Percentiles rank a stretch among this genome's conserved stretches.
Conservation (phyloP, 768 basidiomycete genomes). For the Mycena kentingensis region DNA sequence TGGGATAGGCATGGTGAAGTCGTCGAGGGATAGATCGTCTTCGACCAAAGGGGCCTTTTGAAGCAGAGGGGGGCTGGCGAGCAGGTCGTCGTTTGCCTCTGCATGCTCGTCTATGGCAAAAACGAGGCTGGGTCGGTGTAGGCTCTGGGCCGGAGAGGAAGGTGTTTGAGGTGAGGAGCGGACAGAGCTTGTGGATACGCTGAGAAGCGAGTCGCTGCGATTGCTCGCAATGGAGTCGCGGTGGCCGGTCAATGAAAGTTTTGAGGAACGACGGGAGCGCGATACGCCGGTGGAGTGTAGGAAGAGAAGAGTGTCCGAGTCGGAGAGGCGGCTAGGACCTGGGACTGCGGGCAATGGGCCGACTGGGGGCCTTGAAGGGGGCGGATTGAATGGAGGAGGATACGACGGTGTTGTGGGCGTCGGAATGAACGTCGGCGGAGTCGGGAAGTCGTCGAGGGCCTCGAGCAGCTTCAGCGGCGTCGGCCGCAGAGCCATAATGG, state of each 20-base stretch:
- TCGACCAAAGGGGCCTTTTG: slow-evolving; percentile 18
- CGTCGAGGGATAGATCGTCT: slow-evolving; percentile 1
- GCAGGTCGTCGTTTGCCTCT: slow-evolving; percentile 15
- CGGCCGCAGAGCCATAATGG: background rate
- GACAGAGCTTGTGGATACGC: slow-evolving; percentile 9
- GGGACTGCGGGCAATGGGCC: slow-evolving; percentile 68
- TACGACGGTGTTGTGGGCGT: slow-evolving; percentile 36
- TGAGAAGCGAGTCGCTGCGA: slow-evolving; percentile 17
- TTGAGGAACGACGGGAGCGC: slow-evolving; percentile 34
- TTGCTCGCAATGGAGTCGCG: slow-evolving; percentile 24
- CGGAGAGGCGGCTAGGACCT: slow-evolving; percentile 58
- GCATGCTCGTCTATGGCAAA: slow-evolving; percentile 30
- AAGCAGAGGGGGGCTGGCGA: slow-evolving; percentile 18
- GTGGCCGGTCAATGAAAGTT: slow-evolving; percentile 25
- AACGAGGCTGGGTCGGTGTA: slow-evolving; percentile 28
- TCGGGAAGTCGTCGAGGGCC: slow-evolving; percentile 42
- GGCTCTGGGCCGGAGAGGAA: slow-evolving; percentile 17
- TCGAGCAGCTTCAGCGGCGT: background rate
- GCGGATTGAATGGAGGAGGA: slow-evolving; percentile 51
- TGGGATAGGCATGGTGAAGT: slow-evolving; percentile 6
- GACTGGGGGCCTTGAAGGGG: slow-evolving; percentile 58
- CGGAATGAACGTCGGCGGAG: slow-evolving; percentile 45
- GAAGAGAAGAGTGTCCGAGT: slow-evolving; percentile 48
- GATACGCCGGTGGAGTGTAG: slow-evolving; percentile 30
- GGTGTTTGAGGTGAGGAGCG: slow-evolving; percentile 26